Evolutionary conservation across 2,329 filamentous ascomycete genomes (phyloP).

Genomic region (Phialophora macrospora): DNA sequence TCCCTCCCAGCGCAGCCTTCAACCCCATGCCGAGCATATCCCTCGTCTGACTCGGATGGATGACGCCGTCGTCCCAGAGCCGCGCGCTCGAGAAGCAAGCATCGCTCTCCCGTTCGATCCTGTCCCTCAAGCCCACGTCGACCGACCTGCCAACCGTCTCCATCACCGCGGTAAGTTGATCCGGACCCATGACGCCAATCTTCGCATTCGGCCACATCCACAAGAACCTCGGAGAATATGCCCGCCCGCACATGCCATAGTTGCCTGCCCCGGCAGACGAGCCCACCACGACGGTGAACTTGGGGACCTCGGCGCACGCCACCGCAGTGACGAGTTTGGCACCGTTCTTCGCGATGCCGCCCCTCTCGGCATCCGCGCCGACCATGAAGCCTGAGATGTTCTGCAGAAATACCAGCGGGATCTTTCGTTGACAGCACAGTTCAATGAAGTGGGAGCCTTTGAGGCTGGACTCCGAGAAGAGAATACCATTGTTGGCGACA

Average conservation of each 20-base stretch:
- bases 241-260: constrained; percentile 96
- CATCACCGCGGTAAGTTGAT: constrained; percentile 93
- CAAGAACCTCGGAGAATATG: constrained; percentile 86
- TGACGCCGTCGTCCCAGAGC: constrained; percentile 88
- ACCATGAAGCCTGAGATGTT: constrained; percentile 99
- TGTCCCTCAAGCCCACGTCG: constrained; percentile 77
- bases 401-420: constrained; percentile 90
- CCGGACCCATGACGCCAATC: constrained; percentile 93
- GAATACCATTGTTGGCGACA: constrained; percentile 92
- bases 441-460: constrained; percentile 98
- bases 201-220: constrained; percentile 99
- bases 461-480: constrained; percentile 84
- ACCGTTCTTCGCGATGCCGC: constrained; percentile 96
- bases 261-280: constrained; percentile 92
- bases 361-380: constrained; percentile 85
- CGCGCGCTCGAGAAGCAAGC: constrained; percentile 85
- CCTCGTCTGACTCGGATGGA: constrained; percentile 76
- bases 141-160: constrained; percentile 84
- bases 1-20: constrained; percentile 71
- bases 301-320: constrained; percentile 90
- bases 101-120: constrained; percentile 90
- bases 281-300: constrained; percentile 96
- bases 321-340: constrained; percentile 96
- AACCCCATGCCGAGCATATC: constrained; percentile 74
- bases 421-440: constrained; percentile 84